These are phyloP conservation scores for Rhododendron simsii DNA, from an alignment of 148 eudicot genomes.

Conservation along the genomic window DNA sequence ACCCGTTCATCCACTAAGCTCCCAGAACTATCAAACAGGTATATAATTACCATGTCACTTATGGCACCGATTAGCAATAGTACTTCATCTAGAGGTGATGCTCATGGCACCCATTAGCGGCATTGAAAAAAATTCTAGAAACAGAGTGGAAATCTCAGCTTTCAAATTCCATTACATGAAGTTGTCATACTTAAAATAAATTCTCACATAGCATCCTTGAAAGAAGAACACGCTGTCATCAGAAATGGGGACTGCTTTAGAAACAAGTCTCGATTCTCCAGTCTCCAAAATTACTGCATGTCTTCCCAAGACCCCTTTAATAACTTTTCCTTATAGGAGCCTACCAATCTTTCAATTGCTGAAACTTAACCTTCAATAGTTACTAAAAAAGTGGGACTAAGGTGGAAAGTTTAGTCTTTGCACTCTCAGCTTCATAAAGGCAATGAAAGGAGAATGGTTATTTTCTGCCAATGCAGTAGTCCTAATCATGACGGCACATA, in stretches of 20 bases:
- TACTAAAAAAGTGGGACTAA: neutral
- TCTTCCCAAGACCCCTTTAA: neutral
- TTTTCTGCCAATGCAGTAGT: neutral
- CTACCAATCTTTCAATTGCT: neutral
- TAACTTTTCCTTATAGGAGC: neutral
- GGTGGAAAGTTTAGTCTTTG: neutral
- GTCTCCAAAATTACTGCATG: neutral
- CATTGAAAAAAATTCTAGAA: neutral
- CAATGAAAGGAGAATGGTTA: constrained; percentile 3
- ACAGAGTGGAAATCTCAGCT: neutral
- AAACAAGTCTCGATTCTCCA: neutral
- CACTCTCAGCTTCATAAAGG: neutral
- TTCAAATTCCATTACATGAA: neutral
- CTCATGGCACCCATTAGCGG: neutral
- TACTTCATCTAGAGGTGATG: neutral
- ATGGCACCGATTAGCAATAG: neutral
- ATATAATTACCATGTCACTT: neutral
- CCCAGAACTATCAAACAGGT: neutral
- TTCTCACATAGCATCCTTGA: neutral
- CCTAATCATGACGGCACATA: neutral
- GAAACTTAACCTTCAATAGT: neutral
- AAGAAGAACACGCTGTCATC: neutral
- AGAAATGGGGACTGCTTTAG: neutral
- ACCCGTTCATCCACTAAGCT: neutral
- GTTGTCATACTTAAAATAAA: neutral